Percentiles rank a stretch among this genome's conserved stretches.
These are phyloP conservation scores for Clarireedia sp. DNA, from an alignment of 2,329 filamentous ascomycete species.

Conservation along the genomic window DNA sequence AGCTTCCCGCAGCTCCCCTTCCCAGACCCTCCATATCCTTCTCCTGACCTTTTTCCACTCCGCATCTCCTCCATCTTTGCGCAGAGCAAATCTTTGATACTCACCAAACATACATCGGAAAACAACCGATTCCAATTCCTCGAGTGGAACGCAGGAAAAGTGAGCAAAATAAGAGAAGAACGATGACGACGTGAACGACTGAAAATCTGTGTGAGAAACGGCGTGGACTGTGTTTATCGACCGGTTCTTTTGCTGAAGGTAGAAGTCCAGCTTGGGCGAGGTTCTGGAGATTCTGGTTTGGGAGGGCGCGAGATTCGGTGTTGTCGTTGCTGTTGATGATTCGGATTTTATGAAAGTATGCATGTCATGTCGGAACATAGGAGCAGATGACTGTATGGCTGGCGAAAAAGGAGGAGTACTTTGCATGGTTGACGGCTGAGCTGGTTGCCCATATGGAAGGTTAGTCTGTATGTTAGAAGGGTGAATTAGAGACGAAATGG, in stretches of 20 bases:
- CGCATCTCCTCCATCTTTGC: neutral
- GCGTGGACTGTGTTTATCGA: neutral
- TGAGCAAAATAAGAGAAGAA: constrained; percentile 4
- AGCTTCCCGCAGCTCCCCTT: neutral
- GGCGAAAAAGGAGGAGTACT: too few relatives aligned
- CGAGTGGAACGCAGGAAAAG: neutral
- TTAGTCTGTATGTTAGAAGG: too few relatives aligned
- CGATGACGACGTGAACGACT: neutral
- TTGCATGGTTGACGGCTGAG: too few relatives aligned
- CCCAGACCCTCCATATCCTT: constrained; percentile 7
- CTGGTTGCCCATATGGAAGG: too few relatives aligned
- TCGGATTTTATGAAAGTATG: too few relatives aligned
- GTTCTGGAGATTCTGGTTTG: too few relatives aligned
- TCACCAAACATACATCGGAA: constrained; percentile 9
- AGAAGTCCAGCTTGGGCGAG: constrained; percentile 4
- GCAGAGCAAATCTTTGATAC: constrained; percentile 3
- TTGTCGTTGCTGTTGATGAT: too few relatives aligned
- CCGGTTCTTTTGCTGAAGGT: neutral
- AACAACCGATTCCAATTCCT: neutral
- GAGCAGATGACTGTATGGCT: too few relatives aligned
- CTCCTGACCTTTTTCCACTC: constrained; percentile 4
- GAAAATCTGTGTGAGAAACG: neutral
- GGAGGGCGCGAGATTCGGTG: too few relatives aligned
- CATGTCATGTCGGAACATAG: too few relatives aligned
- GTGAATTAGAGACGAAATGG: too few relatives aligned